Conservation (phyloP, 305 asterid genomes). For the Fraxinus dipetala region DNA sequence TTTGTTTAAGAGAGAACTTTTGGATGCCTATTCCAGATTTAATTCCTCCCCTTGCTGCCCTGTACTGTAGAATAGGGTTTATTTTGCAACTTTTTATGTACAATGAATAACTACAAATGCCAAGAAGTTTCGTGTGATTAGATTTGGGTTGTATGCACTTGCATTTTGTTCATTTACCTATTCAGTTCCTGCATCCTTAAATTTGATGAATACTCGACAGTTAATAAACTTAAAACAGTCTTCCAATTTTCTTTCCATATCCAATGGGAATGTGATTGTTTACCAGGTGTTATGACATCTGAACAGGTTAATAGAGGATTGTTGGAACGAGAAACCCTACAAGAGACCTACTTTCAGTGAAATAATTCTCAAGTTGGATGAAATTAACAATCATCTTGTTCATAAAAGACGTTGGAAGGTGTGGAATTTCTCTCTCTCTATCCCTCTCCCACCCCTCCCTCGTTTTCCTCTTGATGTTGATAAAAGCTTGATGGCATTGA, state of each 20-base stretch:
- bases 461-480: not conserved
- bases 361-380: conserved; percentile 57
- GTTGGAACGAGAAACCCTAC: conserved; percentile 63
- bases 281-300: conserved; percentile 21
- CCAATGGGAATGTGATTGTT: conserved; percentile 12
- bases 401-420: conserved; percentile 73
- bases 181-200: not conserved
- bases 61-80: not conserved
- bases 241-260: conserved; percentile 1
- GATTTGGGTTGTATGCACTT: not conserved
- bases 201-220: not conserved
- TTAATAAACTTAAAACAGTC: not conserved
- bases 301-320: conserved; percentile 64
- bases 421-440: conserved; percentile 6
- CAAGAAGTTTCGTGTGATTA: not conserved
- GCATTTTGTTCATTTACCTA: not conserved
- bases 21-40: not conserved
- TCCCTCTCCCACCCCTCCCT: not conserved
- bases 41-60: not conserved
- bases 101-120: not conserved
- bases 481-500: not conserved
- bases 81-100: not conserved
- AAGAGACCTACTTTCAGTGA: conserved; percentile 57
- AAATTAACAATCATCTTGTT: conserved; percentile 35
- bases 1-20: not conserved